phyloP scores from a whole-genome alignment of 768 basidiomycete species.

The Phylloporus scabripes region DNA sequence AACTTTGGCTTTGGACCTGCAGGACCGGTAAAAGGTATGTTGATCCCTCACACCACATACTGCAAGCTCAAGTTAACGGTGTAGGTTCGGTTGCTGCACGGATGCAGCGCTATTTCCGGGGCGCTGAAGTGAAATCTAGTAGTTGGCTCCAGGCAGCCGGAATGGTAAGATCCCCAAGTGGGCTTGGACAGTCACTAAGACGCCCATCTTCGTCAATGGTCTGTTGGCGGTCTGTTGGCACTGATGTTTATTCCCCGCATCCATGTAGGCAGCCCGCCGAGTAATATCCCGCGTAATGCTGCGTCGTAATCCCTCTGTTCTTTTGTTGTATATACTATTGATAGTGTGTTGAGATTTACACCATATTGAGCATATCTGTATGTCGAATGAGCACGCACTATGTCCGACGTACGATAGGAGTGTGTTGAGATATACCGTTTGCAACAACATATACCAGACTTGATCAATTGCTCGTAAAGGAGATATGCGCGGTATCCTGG shows the following conservation, averaged over 20 bases:
- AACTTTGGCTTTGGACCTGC: conserved; percentile 14
- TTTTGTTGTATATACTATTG: background rate
- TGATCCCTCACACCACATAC: accelerated
- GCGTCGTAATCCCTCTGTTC: background rate
- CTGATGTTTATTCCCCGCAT: too few relatives aligned
- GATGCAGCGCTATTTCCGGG: conserved; percentile 6
- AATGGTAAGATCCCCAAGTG: conserved; percentile 6
- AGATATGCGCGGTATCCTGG: too few relatives aligned
- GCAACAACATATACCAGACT: too few relatives aligned
- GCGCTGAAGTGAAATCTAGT: background rate
- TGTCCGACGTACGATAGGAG: too few relatives aligned
- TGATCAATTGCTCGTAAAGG: too few relatives aligned
- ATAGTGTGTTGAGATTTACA: too few relatives aligned
- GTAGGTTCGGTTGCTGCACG: conserved; percentile 14
- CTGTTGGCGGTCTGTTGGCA: too few relatives aligned
- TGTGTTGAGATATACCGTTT: too few relatives aligned
- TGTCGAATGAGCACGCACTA: too few relatives aligned
- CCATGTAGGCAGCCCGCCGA: too few relatives aligned
- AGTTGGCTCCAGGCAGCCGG: conserved; percentile 16
- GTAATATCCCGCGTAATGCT: background rate
- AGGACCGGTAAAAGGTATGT: conserved; percentile 13
- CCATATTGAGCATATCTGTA: too few relatives aligned
- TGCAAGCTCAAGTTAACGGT: background rate
- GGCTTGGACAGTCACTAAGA: background rate
- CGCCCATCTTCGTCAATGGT: too few relatives aligned